Conservation (phyloP, 2,329 filamentous ascomycete species). For the Colletotrichum liriopes region DNA sequence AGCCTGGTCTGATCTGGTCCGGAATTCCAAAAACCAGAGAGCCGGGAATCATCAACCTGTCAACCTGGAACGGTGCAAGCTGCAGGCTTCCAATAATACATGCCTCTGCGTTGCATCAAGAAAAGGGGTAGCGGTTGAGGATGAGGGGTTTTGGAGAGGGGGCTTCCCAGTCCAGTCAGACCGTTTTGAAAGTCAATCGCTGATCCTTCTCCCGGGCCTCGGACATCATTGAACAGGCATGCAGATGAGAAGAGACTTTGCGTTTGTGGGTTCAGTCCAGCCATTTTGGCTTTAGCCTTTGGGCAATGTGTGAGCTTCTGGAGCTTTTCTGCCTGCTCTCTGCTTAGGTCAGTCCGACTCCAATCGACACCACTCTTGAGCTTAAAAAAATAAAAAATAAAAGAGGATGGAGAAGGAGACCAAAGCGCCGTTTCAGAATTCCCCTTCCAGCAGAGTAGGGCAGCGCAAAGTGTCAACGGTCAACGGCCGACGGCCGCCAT, state of each 20-base stretch:
- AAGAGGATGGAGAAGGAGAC: background rate
- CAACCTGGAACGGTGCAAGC: conserved; percentile 1
- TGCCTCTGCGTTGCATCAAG: conserved; percentile 11
- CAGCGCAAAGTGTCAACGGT: conserved; percentile 4
- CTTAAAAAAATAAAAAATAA: no score
- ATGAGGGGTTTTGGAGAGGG: conserved; percentile 1
- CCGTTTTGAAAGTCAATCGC: conserved; percentile 38
- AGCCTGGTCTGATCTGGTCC: background rate
- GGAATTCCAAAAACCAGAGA: background rate
- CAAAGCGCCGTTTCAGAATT: conserved; percentile 24
- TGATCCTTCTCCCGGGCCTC: conserved; percentile 8
- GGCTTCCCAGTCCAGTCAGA: conserved; percentile 28
- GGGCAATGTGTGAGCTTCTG: background rate
- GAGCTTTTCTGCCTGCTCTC: conserved; percentile 6
- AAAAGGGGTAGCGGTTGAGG: background rate
- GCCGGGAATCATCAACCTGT: background rate
- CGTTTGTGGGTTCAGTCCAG: conserved; percentile 10
- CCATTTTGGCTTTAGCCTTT: conserved; percentile 1
- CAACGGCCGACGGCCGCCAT: conserved; percentile 1
- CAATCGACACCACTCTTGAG: conserved; percentile 3
- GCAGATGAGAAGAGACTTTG: conserved; percentile 2
- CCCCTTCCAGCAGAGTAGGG: background rate
- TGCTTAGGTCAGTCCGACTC: background rate
- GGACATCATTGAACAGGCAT: conserved; percentile 10
- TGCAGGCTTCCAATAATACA: background rate